phyloP scores from a whole-genome alignment of 257 asterid species.

The Rauvolfia tetraphylla region DNA sequence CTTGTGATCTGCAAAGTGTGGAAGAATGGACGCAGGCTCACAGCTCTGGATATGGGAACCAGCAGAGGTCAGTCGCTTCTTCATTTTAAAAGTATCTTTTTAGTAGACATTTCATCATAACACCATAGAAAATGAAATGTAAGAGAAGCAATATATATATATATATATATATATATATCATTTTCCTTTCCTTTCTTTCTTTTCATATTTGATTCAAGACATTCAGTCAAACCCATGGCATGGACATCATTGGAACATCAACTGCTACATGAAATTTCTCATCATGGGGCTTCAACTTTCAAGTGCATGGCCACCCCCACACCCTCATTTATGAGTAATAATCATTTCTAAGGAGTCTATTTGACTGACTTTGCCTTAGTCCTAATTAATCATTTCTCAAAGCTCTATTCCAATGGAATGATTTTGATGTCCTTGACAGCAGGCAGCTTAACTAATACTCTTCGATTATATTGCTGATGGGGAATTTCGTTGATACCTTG shows the following conservation, averaged over 20 bases:
- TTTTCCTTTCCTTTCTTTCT: neutral
- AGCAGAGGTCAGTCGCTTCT: constrained; percentile 13
- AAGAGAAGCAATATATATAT: constrained; percentile 1
- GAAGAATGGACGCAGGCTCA: neutral
- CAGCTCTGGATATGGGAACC: constrained; percentile 17
- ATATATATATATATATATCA: neutral
- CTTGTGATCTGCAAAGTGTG: constrained; percentile 8
- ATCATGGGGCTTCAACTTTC: constrained; percentile 24
- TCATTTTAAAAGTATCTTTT: constrained; percentile 11
- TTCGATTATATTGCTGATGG: too few species aligned
- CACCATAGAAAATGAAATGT: constrained; percentile 7
- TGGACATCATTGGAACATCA: constrained; percentile 44
- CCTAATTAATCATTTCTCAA: constrained; percentile 6
- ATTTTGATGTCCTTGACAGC: constrained; percentile 4
- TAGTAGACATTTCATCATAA: constrained; percentile 17
- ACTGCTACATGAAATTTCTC: constrained; percentile 25
- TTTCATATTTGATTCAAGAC: neutral
- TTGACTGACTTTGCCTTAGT: constrained; percentile 19
- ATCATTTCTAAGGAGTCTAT: constrained; percentile 2
- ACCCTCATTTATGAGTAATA: constrained; percentile 9
- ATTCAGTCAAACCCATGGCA: constrained; percentile 43
- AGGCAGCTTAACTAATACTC: neutral
- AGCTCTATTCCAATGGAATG: constrained; percentile 2
- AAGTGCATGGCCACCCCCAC: constrained; percentile 24
- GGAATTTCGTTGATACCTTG: too few species aligned